A percentile compares a stretch with the other conserved stretches of the same genome.
These are phyloP conservation scores for Periconia digitata DNA, from an alignment of 2,329 filamentous ascomycete genomes.

Conservation along the genomic window DNA sequence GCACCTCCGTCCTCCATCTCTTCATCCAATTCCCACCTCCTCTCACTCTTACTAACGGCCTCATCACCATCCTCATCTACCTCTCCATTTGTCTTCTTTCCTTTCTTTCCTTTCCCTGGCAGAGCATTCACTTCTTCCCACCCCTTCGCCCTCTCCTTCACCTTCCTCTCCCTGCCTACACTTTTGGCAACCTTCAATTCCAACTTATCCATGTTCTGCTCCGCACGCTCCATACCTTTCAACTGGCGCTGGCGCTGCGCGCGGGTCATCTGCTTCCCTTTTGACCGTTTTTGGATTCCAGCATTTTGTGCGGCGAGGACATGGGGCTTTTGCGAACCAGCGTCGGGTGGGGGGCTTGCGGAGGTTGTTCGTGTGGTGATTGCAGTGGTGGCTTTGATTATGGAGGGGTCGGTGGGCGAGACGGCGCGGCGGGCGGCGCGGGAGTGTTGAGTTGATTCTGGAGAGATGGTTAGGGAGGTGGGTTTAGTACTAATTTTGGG, in stretches of 20 bases:
- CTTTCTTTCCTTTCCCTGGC: slow-evolving; percentile 17
- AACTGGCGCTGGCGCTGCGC: slow-evolving; percentile 54
- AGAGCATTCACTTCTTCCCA: slow-evolving; percentile 43
- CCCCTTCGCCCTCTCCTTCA: slow-evolving; percentile 51
- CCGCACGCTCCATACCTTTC: slow-evolving; percentile 55
- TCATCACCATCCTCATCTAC: slow-evolving; percentile 16
- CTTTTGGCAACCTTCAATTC: slow-evolving; percentile 60
- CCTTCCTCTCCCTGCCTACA: slow-evolving; percentile 48
- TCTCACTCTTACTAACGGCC: slow-evolving; percentile 11
- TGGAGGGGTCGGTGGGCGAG: slow-evolving; percentile 69
- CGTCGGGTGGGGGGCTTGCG: slow-evolving; percentile 22
- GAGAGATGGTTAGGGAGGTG: slow-evolving; percentile 9
- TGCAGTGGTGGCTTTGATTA: slow-evolving; percentile 67
- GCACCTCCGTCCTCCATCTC: slow-evolving; percentile 28
- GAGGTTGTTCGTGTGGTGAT: slow-evolving; percentile 48
- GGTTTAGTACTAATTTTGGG: background rate
- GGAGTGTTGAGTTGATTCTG: slow-evolving; percentile 69
- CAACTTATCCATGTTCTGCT: slow-evolving; percentile 55
- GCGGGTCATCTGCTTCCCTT: slow-evolving; percentile 45
- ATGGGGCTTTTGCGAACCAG: slow-evolving; percentile 43
- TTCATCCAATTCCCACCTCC: slow-evolving; percentile 33
- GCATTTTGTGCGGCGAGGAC: slow-evolving; percentile 69
- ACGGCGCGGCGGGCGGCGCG: slow-evolving; percentile 73
- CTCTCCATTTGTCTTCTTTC: slow-evolving; percentile 13
- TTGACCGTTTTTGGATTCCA: slow-evolving; percentile 67